Percentiles rank a stretch among this genome's conserved stretches.
These are phyloP conservation scores for Waltiozyma sp. DNA, from an alignment of 1,139 yeast species.

Conservation along the genomic window DNA sequence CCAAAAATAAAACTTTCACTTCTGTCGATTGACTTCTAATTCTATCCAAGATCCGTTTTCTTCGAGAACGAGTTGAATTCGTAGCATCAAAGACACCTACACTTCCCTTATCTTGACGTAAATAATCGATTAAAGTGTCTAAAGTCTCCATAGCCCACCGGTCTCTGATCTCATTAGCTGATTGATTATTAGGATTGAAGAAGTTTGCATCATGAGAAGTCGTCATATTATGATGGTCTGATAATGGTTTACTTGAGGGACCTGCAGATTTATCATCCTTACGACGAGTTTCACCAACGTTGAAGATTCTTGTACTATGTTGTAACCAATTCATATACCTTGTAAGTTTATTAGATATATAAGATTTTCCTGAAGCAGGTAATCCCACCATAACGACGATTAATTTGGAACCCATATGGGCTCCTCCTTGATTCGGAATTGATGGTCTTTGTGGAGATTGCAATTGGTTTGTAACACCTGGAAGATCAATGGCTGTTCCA, in stretches of 20 bases:
- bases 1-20: constrained; percentile 73
- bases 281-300: constrained; percentile 89
- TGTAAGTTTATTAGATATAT: constrained; percentile 81
- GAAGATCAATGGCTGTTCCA: constrained; percentile 81
- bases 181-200: constrained; percentile 69
- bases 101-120: constrained; percentile 71
- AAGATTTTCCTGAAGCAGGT: constrained; percentile 89
- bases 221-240: constrained; percentile 29
- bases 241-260: constrained; percentile 62
- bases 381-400: constrained; percentile 93
- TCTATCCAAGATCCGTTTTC: constrained; percentile 56
- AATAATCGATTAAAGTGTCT: constrained; percentile 72
- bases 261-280: constrained; percentile 53
- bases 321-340: constrained; percentile 87
- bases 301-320: constrained; percentile 81
- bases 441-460: constrained; percentile 54
- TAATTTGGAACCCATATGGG: constrained; percentile 50
- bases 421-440: constrained; percentile 21
- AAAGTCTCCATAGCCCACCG: constrained; percentile 95
- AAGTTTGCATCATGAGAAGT: constrained; percentile 64
- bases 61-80: constrained; percentile 70
- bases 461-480: constrained; percentile 82
- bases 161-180: constrained; percentile 62
- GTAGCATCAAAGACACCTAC: constrained; percentile 96
- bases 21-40: constrained; percentile 58